phyloP scores from a whole-genome alignment of 345 rosid genomes.

The Arabis alpina region DNA sequence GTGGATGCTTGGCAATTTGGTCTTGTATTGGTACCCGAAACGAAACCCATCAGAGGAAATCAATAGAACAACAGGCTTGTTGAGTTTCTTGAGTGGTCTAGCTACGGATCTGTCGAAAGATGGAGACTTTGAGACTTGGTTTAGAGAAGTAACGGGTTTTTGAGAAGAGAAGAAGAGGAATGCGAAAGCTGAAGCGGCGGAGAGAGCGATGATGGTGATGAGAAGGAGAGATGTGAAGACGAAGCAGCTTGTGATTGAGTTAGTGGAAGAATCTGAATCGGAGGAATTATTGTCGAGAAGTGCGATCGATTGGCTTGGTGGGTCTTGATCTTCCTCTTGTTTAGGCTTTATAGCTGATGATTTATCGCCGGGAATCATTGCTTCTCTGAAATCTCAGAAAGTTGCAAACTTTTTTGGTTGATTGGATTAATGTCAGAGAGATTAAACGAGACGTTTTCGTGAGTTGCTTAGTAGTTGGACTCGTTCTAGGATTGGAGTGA shows the following conservation, averaged over 20 bases:
- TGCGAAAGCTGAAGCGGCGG: constrained; percentile 77
- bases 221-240: constrained; percentile 59
- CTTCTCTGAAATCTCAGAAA: constrained; percentile 25
- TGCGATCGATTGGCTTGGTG: constrained; percentile 54
- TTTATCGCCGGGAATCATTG: constrained; percentile 33
- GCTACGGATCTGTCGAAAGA: constrained; percentile 39
- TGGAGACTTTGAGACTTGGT: constrained; percentile 33
- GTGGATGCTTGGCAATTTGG: constrained; percentile 67
- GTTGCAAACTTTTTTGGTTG: constrained; percentile 9
- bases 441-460: background rate
- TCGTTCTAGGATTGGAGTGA: constrained; percentile 27
- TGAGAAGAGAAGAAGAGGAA: constrained; percentile 61
- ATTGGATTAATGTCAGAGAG: background rate
- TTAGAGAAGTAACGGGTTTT: constrained; percentile 22
- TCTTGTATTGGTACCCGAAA: constrained; percentile 91
- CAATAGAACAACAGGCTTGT: constrained; percentile 69
- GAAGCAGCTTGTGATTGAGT: constrained; percentile 44
- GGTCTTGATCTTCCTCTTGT: constrained; percentile 52
- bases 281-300: constrained; percentile 57
- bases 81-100: constrained; percentile 69
- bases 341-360: constrained; percentile 50
- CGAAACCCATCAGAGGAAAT: constrained; percentile 94
- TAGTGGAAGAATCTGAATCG: constrained; percentile 39
- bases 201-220: constrained; percentile 63
- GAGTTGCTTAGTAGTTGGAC: constrained; percentile 15